Conservation (phyloP, 768 basidiomycete genomes). For the Tulasnella sp. region DNA sequence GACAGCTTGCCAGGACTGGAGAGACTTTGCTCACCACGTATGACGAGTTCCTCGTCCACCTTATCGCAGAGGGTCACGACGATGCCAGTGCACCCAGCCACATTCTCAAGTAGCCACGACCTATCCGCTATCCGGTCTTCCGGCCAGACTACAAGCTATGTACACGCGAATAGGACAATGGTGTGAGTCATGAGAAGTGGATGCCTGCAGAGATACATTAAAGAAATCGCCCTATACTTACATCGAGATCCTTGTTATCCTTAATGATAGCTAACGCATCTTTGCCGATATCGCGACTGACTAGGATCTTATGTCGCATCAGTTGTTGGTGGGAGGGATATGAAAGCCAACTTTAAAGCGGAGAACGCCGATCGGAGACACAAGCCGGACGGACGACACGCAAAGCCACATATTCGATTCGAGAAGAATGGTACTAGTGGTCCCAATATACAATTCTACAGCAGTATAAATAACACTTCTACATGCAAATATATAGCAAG, state of each 20-base stretch:
- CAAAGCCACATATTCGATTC: too few relatives aligned
- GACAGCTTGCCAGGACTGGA: background rate
- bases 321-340: too few relatives aligned
- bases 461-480: too few relatives aligned
- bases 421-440: too few relatives aligned
- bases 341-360: too few relatives aligned
- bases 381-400: too few relatives aligned
- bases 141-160: background rate
- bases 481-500: too few relatives aligned
- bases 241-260: constrained; percentile 43
- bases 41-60: constrained; percentile 11
- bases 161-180: background rate
- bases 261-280: constrained; percentile 49
- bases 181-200: constrained; percentile 5
- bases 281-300: constrained; percentile 49
- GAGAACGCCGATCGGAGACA: too few relatives aligned
- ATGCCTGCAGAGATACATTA: too few relatives aligned
- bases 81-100: background rate
- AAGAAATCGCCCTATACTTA: constrained; percentile 20
- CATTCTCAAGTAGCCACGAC: background rate
- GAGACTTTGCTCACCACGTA: background rate
- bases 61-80: constrained; percentile 11
- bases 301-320: constrained; percentile 35
- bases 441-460: too few relatives aligned
- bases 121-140: background rate